Base-by-base conservation (phyloP, 257 asterid species). In the Primulina eburnea region DNA sequence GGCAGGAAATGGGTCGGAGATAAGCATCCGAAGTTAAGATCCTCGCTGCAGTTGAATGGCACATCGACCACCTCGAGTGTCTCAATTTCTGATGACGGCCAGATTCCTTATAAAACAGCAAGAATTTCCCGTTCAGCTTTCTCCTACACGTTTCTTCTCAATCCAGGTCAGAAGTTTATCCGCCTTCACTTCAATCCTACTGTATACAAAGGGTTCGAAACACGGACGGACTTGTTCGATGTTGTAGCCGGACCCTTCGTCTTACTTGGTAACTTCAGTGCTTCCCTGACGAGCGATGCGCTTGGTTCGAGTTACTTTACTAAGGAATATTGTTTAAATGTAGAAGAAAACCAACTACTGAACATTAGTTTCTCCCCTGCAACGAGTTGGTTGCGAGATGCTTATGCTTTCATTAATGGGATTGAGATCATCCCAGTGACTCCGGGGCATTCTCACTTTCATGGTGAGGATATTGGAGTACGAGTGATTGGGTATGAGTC, bases 1-100 rank as follows among this genome's bases (percentile, higher is more conserved):
- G 81, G 81, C 20, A 73, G 81, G 50, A 1, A 65, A 55, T 80
- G 81, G 81, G 29, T 73, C 38, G 79, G 81, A 66, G 84, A 80
- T 67, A 6, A 14, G 3, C 58, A 34, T 5, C 53, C 70, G 17
- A 58, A 29, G 62, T 70, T 70, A 38, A 33, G 75, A 30, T 9
- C 8, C 33, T 56, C 47, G 9, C 33, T 71, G 11, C 65, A 47
- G 7, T 40, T 76, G 53, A 77, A 26, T 0, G 84, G 84, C 17
- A 76, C 72, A 73, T 76, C 79, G 16, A 65, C 71, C 26, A 73
- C 66, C 62, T 65, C 84, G 12, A 73, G 81, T 38, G 52, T 4
- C 32, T 63, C 43, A n/a, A 17, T 34, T 63, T 18, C 53, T 0
- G 24, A 21, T 8, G 0, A 34, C 37, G 8, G 8, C 18, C 68